Conservation (phyloP, 257 asterid species). For the Solanum chmielewskii region DNA sequence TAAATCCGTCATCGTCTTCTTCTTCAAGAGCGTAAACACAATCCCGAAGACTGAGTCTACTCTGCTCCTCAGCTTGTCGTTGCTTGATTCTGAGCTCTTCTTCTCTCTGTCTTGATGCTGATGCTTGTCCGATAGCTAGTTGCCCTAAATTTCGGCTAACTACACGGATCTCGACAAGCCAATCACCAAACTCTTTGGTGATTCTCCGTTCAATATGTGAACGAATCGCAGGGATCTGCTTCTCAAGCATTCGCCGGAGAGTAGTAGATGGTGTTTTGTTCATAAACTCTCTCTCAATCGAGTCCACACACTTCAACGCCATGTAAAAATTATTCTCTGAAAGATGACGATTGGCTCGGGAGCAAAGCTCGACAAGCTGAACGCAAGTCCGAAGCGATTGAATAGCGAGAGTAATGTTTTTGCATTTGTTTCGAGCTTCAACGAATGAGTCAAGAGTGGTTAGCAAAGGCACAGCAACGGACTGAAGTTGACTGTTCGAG, state of each 20-base stretch:
- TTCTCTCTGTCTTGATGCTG: conserved; percentile 89
- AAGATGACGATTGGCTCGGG: conserved; percentile 61
- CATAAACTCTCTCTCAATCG: conserved; percentile 46
- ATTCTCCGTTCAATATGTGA: conserved; percentile 67
- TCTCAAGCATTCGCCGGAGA: conserved; percentile 71
- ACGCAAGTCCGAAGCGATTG: conserved; percentile 52
- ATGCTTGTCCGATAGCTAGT: conserved; percentile 96
- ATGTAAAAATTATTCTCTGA: conserved; percentile 54
- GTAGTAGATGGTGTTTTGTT: conserved; percentile 55
- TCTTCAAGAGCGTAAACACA: conserved; percentile 81
- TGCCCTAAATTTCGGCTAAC: conserved; percentile 89
- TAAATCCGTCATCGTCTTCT: conserved; percentile 66
- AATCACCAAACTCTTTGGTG: conserved; percentile 83
- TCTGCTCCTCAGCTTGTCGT: conserved; percentile 97
- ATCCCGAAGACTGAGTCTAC: conserved; percentile 76
- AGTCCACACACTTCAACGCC: conserved; percentile 84
- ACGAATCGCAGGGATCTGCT: conserved; percentile 86
- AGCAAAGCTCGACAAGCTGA: conserved; percentile 59
- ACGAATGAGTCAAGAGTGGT: conserved; percentile 67
- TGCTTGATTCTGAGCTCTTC: conserved; percentile 86
- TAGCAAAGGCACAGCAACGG: conserved; percentile 74
- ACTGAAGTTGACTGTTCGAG: conserved; percentile 69
- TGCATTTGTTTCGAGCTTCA: conserved; percentile 57
- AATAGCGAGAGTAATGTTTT: conserved; percentile 60
- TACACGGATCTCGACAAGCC: conserved; percentile 86